Conservation (phyloP, 1,139 yeast species). For the Debaryomycetaceae sp. region DNA sequence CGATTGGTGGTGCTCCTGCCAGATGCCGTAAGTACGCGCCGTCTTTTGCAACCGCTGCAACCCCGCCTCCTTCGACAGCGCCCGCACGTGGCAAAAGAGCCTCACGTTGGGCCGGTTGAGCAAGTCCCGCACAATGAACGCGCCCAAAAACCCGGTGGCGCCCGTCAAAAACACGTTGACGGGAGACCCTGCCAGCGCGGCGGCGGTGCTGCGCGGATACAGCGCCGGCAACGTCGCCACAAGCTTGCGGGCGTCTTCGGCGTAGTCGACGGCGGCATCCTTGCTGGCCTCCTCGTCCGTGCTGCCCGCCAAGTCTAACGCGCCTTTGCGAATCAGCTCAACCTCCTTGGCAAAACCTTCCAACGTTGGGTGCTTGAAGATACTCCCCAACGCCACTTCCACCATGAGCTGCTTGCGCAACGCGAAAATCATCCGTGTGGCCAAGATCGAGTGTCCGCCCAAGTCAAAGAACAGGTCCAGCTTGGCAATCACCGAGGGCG, state of each 20-base stretch:
- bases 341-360: slow-evolving; percentile 73
- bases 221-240: slow-evolving; percentile 5
- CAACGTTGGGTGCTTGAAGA: slow-evolving; percentile 85
- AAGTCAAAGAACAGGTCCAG: slow-evolving; percentile 92
- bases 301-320: slow-evolving; percentile 27
- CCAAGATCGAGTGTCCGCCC: slow-evolving; percentile 96
- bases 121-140: slow-evolving; percentile 76
- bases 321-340: slow-evolving; percentile 48
- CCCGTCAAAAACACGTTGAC: slow-evolving; percentile 87
- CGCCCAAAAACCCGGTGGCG: slow-evolving; percentile 93
- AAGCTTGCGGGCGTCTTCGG: slow-evolving; percentile 68
- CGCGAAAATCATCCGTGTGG: slow-evolving; percentile 94
- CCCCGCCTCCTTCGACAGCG: slow-evolving; percentile 63
- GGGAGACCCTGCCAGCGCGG: slow-evolving; percentile 25
- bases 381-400: slow-evolving; percentile 84
- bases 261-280: slow-evolving; percentile 44
- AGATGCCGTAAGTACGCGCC: slow-evolving; percentile 81
- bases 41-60: slow-evolving; percentile 70
- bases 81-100: slow-evolving; percentile 89
- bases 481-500: slow-evolving; percentile 71
- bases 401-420: slow-evolving; percentile 72
- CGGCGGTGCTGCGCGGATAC: slow-evolving; percentile 34
- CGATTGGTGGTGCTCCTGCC: slow-evolving; percentile 54
- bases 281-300: slow-evolving; percentile 16
- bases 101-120: slow-evolving; percentile 48